Percentiles rank a stretch among this genome's conserved stretches.
phyloP scores from a whole-genome alignment of 73 alveolate genomes.

The Paramecium tetraurelia region DNA sequence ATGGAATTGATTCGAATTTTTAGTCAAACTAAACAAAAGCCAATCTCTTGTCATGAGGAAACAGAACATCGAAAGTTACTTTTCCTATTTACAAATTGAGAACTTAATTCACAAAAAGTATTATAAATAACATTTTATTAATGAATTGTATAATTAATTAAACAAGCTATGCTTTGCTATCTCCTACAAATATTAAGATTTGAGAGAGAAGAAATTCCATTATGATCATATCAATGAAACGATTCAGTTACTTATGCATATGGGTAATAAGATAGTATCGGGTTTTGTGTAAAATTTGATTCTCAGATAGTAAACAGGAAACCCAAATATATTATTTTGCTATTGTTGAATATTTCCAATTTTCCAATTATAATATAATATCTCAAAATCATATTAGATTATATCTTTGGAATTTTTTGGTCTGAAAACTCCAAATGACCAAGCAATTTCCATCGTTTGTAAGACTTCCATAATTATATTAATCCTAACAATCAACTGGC shows the following conservation, averaged over 20 bases:
- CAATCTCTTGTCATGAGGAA: background rate
- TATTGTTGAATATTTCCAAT: too few relatives aligned
- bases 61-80: background rate
- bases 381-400: background rate
- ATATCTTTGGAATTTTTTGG: background rate
- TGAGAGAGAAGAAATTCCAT: too few relatives aligned
- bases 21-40: background rate
- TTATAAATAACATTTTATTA: background rate
- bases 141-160: background rate
- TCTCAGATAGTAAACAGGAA: too few relatives aligned
- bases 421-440: background rate
- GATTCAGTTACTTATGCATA: too few relatives aligned
- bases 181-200: too few relatives aligned
- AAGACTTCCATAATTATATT: background rate
- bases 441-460: background rate
- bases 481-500: background rate
- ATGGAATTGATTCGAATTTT: background rate
- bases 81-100: background rate
- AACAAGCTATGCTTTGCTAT: too few relatives aligned
- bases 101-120: background rate
- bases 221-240: too few relatives aligned
- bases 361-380: too few relatives aligned
- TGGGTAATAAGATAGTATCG: too few relatives aligned
- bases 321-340: too few relatives aligned
- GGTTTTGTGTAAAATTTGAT: too few relatives aligned